A percentile compares a stretch with the other conserved stretches of the same genome.
Conservation (phyloP, 768 basidiomycete genomes). For the Pseudohyphozyma bogoriensis region DNA sequence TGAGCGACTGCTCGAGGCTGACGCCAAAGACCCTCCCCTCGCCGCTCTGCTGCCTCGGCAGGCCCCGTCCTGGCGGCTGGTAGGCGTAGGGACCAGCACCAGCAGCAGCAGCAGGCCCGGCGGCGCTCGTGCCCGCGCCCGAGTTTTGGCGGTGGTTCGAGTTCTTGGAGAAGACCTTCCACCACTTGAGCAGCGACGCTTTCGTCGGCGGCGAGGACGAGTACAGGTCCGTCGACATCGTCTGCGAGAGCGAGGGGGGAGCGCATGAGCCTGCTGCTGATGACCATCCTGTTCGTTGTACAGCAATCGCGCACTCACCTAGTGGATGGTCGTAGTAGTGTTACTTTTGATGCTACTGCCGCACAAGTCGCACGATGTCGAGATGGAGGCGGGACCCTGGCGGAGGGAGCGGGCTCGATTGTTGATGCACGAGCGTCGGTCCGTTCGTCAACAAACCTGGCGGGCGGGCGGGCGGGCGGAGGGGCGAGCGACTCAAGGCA, state of each 20-base stretch:
- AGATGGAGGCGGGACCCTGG: not conserved
- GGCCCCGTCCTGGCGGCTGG: conserved; percentile 6
- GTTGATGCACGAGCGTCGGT: no score
- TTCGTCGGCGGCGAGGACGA: conserved; percentile 10
- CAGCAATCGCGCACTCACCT: no score
- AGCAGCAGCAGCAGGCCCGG: no score
- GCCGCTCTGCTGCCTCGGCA: conserved; percentile 12
- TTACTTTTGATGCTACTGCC: no score
- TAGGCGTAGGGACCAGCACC: conserved; percentile 3
- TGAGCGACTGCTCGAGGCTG: conserved; percentile 70
- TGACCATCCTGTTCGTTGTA: no score
- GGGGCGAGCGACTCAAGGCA: no score
- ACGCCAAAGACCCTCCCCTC: conserved; percentile 60
- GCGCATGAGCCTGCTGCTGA: not conserved
- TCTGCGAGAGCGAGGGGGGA: not conserved
- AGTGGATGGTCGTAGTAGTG: no score
- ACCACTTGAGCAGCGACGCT: conserved; percentile 15
- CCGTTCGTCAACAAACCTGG: no score
- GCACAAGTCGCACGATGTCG: not conserved
- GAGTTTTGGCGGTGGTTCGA: not conserved
- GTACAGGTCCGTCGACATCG: conserved; percentile 8
- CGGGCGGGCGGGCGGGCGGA: no score
- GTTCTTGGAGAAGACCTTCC: conserved; percentile 20
- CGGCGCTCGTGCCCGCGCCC: not conserved
- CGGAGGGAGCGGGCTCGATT: no score